Evolutionary conservation across 495 filamentous ascomycete species (phyloP), one percentile per base, ranked within the genome.

Genomic region (Penicillium bovifimosum): DNA sequence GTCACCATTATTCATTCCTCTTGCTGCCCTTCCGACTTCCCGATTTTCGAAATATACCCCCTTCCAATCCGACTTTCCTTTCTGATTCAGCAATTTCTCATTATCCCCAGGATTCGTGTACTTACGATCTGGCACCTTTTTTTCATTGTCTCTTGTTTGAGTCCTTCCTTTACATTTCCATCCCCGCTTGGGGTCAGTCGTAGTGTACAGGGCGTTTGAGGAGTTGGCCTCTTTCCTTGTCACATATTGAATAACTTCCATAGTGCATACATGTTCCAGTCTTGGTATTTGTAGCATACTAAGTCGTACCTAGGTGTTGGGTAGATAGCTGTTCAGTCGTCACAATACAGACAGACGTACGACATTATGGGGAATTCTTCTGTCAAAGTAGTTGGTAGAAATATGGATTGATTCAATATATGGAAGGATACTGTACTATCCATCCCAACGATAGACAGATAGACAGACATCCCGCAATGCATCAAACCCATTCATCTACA

Each of bases 11-110:
- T 50, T 26, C 27, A 24, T 45, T 41, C 33, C 33, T 41, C 42
- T 27, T 28, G 32, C 29, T 42, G 36, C 40, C 35, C n/a, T 20
- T 40, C 27, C 27, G 31, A 33, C 28, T 41, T 5, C 31, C 35
- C 46, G 14, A 17, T 46, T 52, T 54, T 60, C 55, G 50, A 55
- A 58, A 58, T 65, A 60, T 58, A 58, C 63, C 42, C 42, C 43
- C 57, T 56, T 52, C 60, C 60, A 45, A 59, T 61, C 65, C 53
- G 13, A 9, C 41, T 53, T 36, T 36, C 16, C 41, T 44, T 41
- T 50, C 9, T 38, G 6, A 48, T 33, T 38, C 24, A 47, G 36
- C 45, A 42, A 11, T 43, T 50, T 34, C 26, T 38, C 55, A 46
- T 60, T 46, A 46, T 13, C 20, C 26, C 11, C 11, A 27, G 57